Evolutionary conservation across 345 rosid species (phyloP), one percentile per base, ranked within the genome.

Genomic region (Erysimum cheiranthoides): DNA sequence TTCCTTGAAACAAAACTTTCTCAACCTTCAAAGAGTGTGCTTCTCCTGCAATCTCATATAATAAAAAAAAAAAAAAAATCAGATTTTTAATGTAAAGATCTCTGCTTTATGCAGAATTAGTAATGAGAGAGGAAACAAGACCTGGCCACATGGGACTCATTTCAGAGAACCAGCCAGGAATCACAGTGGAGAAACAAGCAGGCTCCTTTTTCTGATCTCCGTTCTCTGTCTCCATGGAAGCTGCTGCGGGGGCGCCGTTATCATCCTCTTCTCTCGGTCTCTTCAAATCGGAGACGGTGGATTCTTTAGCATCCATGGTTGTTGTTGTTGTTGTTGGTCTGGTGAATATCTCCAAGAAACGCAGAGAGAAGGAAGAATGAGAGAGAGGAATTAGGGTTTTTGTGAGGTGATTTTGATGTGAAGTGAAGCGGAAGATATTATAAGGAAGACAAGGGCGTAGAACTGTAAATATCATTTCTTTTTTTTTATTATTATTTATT

Each of bases 91-190:
- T 3, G 5, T 11, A 5, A 25, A 38, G 42, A 38, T 16, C 21
- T 45, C 17, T 45, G 25, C 51, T 8, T 46, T 46, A n/a, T 40
- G n/a, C 5, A 40, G 4, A 12, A 11, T 11, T 11, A 4, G 6
- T 11, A 40, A 21, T 21, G 1, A 21, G 45, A 58, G 63, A 58
- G 13, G 10, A 1, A 9, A 58, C 27, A 13, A 61, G 58, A 90
- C 96, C 96, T 76, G 97, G 97, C 97, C 97, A 91, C 94, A 91
- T 86, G 74, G 94, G 86, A 82, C 91, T 91, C 76, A 89, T 87
- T 80, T 91, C 97, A 38, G 94, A 91, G 84, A 91, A 91, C 97
- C 97, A 91, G 13, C 97, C 97, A 64, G 94, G 87, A 47, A 91
- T 91, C 75, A 91, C 89, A 35, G 92, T 68, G 64, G 97, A 91